phyloP scores from a whole-genome alignment of 305 asterid species.

The Fraxinus ornus region DNA sequence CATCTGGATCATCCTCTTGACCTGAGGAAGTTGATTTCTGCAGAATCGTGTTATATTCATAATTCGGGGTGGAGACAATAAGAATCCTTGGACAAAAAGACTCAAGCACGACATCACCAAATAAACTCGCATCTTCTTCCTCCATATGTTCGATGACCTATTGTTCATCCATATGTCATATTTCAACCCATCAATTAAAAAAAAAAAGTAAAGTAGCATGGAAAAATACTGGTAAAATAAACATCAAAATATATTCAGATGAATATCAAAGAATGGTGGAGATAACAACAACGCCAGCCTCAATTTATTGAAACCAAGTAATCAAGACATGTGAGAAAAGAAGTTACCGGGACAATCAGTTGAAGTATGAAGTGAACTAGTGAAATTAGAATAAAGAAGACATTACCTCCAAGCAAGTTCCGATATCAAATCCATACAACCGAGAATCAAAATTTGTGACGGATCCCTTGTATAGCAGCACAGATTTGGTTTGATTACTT shows the following conservation, averaged over 20 bases:
- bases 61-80: conserved; percentile 86
- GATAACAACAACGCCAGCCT: background rate
- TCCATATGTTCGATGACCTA: conserved; percentile 97
- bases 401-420: conserved; percentile 93
- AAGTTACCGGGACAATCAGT: background rate
- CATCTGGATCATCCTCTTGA: conserved; percentile 69
- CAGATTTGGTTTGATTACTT: conserved; percentile 56
- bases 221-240: background rate
- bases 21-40: conserved; percentile 57
- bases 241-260: background rate
- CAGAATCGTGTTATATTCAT: conserved; percentile 84
- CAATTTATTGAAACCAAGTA: background rate
- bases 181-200: conserved; percentile 10
- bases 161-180: conserved; percentile 4
- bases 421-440: conserved; percentile 73
- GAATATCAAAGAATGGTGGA: background rate
- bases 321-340: background rate
- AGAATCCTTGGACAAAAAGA: conserved; percentile 73
- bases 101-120: conserved; percentile 70
- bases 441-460: conserved; percentile 68
- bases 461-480: conserved; percentile 72
- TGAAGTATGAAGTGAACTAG: background rate
- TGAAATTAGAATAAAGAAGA: conserved; percentile 1
- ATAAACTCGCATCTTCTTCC: conserved; percentile 75
- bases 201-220: background rate